Percentiles rank a stretch among this genome's conserved stretches.
phyloP scores from a whole-genome alignment of 495 filamentous ascomycete species.

The Saxophila tyrrhenica region DNA sequence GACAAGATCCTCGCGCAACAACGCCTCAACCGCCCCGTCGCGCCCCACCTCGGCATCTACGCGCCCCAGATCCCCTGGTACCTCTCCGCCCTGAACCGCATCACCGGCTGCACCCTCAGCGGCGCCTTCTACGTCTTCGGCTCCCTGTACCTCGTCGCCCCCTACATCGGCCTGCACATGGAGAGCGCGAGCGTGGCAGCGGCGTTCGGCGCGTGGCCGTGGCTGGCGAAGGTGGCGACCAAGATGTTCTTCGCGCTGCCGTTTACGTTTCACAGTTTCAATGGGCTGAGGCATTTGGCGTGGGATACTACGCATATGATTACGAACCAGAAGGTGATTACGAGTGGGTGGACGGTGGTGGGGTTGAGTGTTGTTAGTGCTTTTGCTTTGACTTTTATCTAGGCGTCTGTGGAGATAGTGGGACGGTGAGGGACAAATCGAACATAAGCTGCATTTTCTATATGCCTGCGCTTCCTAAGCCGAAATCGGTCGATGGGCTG shows the following conservation, averaged over 20 bases:
- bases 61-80: constrained; percentile 80
- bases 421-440: no score
- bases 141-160: constrained; percentile 70
- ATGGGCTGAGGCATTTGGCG: constrained; percentile 78
- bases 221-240: constrained; percentile 53
- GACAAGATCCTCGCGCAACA: constrained; percentile 69
- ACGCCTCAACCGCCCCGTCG: constrained; percentile 70
- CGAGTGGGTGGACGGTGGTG: constrained; percentile 64
- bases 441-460: no score
- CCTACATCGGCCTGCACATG: constrained; percentile 72
- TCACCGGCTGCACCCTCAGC: constrained; percentile 64
- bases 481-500: neutral
- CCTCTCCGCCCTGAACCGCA: constrained; percentile 58
- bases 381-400: constrained; percentile 43
- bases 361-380: constrained; percentile 54
- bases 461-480: no score
- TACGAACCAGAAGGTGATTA: constrained; percentile 56
- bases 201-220: constrained; percentile 60
- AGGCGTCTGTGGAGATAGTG: no score
- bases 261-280: constrained; percentile 77
- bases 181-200: constrained; percentile 70
- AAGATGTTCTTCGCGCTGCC: constrained; percentile 69
- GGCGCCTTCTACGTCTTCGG: constrained; percentile 75
- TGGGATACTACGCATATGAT: constrained; percentile 71
- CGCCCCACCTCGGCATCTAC: constrained; percentile 87